Evolutionary conservation across 2,329 filamentous ascomycete species (phyloP), one percentile per base, ranked within the genome.

Genomic region (Fusarium nygamai): DNA sequence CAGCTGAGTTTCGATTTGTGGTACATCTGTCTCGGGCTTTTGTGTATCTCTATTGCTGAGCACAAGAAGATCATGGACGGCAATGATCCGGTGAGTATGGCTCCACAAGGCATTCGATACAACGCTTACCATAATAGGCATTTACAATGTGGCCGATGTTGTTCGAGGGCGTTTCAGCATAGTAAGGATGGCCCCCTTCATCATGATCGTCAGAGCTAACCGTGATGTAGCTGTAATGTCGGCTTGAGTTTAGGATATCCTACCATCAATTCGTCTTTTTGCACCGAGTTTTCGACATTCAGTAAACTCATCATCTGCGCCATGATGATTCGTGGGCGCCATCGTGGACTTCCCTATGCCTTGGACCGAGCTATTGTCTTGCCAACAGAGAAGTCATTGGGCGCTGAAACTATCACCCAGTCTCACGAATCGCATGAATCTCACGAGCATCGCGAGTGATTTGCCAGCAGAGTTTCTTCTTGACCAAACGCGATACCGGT

Each of bases 1-100:
- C 83, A 84, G 65, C 79, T 85, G 31, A 81, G 79, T 63, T 84
- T 84, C 59, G 83, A 85, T 66, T 63, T 85, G 33, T 85, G 83
- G 83, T 85, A 83, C 46, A 83, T 84, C 11, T 83, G 83, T 17
- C 63, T 84, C 10, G 83, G 83, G 3, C 77, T 82, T 11, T 83
- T 84, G 31, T 79, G 78, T 24, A 81, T 84, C 13, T 81, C 80
- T 20, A 79, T 83, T 14, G 74, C 78, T 4, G 80, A 81, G 56
- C 77, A 78, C 2, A 41, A 63, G n/a, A 74, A 68, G 22, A 74
- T 81, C 17, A 78, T 78, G 76, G 71, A 80, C 17, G 47, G 46
- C 6, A 53, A 64, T 6, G 78, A 81, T 29, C 72, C 77, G 8
- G 80, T 81, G 43, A 53, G 78, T 69, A 19, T 20, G 14, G 7